A percentile compares a stretch with the other conserved stretches of the same genome.
phyloP scores from a whole-genome alignment of 2,329 filamentous ascomycete genomes.

The Nemania diffusa region DNA sequence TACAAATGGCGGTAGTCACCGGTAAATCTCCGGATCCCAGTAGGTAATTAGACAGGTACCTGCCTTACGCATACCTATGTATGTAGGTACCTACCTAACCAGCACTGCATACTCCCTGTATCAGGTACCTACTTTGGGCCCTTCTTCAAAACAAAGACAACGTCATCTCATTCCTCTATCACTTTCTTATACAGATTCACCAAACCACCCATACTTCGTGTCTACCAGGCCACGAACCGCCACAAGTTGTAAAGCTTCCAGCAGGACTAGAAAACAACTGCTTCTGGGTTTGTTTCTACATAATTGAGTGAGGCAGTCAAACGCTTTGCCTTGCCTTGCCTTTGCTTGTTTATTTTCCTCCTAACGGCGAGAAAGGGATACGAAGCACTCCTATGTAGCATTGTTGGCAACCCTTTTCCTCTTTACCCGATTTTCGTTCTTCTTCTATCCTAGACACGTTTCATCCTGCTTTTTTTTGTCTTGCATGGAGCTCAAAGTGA shows the following conservation, averaged over 20 bases:
- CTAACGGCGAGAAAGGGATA: slow-evolving; percentile 9
- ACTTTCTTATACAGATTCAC: slow-evolving; percentile 1
- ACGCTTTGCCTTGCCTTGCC: not conserved
- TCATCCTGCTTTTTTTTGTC: not conserved
- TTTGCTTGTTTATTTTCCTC: not conserved
- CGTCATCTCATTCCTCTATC: not conserved
- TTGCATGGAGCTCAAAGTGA: slow-evolving; percentile 13
- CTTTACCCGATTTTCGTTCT: not conserved
- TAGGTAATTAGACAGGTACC: too few species aligned
- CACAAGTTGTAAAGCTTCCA: not conserved
- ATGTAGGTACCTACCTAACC: not conserved
- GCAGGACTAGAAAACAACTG: slow-evolving; percentile 7
- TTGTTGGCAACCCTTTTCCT: not conserved
- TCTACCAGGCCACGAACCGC: not conserved
- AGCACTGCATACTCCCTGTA: not conserved
- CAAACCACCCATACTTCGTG: slow-evolving; percentile 1
- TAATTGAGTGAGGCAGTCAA: not conserved
- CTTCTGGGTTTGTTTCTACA: not conserved
- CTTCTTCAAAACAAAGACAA: not conserved
- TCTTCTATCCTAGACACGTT: slow-evolving; percentile 8
- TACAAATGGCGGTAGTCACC: not conserved
- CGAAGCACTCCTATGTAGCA: not conserved
- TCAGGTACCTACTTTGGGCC: not conserved
- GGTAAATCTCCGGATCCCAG: not conserved
- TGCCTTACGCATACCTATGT: not conserved